phyloP scores from a whole-genome alignment of 495 filamentous ascomycete genomes.

The Gamarada debralockiae region DNA sequence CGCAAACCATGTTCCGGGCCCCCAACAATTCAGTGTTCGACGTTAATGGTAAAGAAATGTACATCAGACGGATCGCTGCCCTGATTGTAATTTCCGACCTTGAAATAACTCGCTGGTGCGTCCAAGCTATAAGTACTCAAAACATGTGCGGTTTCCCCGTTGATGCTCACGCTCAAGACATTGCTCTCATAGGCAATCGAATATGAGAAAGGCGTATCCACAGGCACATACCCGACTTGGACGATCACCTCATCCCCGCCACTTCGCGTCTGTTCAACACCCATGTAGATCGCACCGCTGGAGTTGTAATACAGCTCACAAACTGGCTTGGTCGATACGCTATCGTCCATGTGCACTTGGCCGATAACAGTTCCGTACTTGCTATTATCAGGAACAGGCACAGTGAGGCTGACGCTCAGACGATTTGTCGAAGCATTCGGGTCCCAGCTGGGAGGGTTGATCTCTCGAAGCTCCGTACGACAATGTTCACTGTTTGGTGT shows the following conservation, averaged over 20 bases:
- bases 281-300: slow-evolving; percentile 29
- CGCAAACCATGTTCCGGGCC: too few relatives aligned
- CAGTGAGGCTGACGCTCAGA: slow-evolving; percentile 27
- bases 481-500: slow-evolving; percentile 38
- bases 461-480: slow-evolving; percentile 39
- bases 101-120: slow-evolving; percentile 37
- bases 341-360: slow-evolving; percentile 35
- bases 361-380: slow-evolving; percentile 34
- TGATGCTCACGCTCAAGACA: slow-evolving; percentile 29
- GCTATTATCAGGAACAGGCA: slow-evolving; percentile 26
- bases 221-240: slow-evolving; percentile 26
- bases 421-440: slow-evolving; percentile 29
- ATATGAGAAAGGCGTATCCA: slow-evolving; percentile 30
- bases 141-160: slow-evolving; percentile 24
- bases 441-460: slow-evolving; percentile 26
- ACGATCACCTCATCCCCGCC: slow-evolving; percentile 26
- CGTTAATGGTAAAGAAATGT: slow-evolving; percentile 18
- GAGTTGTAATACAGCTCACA: slow-evolving; percentile 33
- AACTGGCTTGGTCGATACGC: slow-evolving; percentile 32
- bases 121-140: slow-evolving; percentile 28
- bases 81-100: slow-evolving; percentile 43
- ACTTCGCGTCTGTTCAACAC: slow-evolving; percentile 27
- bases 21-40: background rate
- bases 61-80: slow-evolving; percentile 28
- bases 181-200: slow-evolving; percentile 30